Percentiles rank a stretch among this genome's conserved stretches.
Evolutionary conservation across 768 basidiomycete genomes (phyloP).

Genomic region (Dentipellis fragilis): DNA sequence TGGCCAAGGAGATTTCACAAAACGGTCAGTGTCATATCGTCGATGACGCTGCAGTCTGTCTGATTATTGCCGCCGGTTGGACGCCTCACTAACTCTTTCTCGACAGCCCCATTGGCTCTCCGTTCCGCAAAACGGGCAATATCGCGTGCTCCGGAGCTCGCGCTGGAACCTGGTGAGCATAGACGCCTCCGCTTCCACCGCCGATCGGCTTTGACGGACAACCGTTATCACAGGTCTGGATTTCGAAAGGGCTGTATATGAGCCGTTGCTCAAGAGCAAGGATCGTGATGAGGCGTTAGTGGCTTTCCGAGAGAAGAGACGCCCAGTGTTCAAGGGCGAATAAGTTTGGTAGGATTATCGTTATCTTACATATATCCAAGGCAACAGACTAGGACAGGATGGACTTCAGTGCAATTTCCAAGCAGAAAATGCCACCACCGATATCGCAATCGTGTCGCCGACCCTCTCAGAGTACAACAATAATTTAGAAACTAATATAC

Average conservation of each 20-base stretch:
- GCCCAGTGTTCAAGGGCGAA: conserved; percentile 74
- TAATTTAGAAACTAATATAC: background rate
- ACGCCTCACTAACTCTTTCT: too few species aligned
- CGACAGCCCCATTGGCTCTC: conserved; percentile 71
- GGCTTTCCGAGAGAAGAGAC: conserved; percentile 80
- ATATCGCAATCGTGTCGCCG: too few species aligned
- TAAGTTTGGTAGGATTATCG: conserved; percentile 21
- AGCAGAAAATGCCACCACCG: too few species aligned
- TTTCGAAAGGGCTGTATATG: conserved; percentile 81
- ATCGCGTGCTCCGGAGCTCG: conserved; percentile 66
- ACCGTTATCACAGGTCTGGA: conserved; percentile 54
- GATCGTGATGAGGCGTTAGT: conserved; percentile 78
- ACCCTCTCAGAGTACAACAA: too few species aligned
- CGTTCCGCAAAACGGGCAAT: conserved; percentile 85
- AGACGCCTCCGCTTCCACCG: background rate
- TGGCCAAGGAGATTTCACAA: conserved; percentile 58
- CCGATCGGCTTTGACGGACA: too few species aligned
- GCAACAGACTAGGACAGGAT: too few species aligned
- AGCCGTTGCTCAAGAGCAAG: conserved; percentile 59
- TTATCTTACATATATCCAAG: too few species aligned
- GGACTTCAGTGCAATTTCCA: too few species aligned
- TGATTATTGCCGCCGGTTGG: too few species aligned
- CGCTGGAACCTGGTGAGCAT: conserved; percentile 60
- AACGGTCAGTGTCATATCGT: conserved; percentile 40
- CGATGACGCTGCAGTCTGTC: background rate